Evolutionary conservation across 768 basidiomycete genomes (phyloP).

Genomic region (Boletus sp.): DNA sequence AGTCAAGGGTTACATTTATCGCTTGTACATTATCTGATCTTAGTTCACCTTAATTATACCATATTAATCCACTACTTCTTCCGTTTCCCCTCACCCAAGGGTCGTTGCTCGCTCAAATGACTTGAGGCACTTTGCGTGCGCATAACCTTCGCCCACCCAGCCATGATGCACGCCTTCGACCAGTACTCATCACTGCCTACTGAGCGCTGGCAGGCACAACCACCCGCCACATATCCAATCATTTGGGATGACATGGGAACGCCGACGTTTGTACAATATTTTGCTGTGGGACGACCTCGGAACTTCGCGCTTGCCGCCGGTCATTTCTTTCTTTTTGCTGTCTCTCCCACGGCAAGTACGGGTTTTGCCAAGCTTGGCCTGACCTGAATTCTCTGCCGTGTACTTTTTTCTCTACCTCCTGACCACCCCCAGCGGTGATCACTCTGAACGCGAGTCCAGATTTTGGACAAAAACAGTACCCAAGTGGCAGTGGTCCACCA

Average conservation of each 20-base stretch:
- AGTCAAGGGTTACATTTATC: conserved; percentile 17
- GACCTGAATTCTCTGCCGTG: not conserved
- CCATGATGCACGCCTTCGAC: not conserved
- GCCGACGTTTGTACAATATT: not conserved
- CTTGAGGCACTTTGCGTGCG: not conserved
- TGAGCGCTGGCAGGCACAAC: conserved; percentile 3
- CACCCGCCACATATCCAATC: not conserved
- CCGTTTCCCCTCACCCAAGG: not conserved
- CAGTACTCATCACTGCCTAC: not conserved
- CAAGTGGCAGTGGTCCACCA: conserved; percentile 1
- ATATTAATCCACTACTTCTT: conserved; percentile 29
- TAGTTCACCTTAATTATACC: conserved; percentile 34
- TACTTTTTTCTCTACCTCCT: not conserved
- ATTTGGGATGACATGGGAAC: conserved; percentile 10
- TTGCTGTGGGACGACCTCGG: conserved; percentile 9
- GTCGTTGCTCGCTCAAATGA: not conserved
- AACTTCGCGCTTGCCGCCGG: conserved; percentile 1
- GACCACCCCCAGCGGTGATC: conserved; percentile 1
- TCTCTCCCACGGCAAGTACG: conserved; percentile 18
- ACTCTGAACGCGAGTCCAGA: not conserved
- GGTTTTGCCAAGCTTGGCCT: not conserved
- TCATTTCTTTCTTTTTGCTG: not conserved
- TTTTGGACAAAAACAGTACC: not conserved
- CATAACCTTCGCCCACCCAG: conserved; percentile 1
- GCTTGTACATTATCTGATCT: conserved; percentile 30